Conservation (phyloP, 2,329 filamentous ascomycete genomes). For the Clarireedia monteithiana region DNA sequence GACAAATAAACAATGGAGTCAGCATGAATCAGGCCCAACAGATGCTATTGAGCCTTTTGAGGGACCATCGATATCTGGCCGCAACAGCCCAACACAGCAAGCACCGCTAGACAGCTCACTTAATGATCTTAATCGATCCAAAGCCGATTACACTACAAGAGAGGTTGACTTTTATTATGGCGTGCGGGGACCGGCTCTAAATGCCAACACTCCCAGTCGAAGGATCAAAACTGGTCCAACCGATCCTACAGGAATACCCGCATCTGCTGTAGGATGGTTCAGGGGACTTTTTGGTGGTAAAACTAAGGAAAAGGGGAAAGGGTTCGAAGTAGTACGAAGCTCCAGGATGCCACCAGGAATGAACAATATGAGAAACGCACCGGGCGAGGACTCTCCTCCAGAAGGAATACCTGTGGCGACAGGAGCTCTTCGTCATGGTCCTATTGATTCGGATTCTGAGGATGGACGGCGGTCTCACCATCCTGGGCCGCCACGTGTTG, state of each 20-base stretch:
- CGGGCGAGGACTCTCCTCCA: conserved; percentile 58
- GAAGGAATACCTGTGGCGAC: conserved; percentile 56
- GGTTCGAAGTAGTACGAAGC: conserved; percentile 93
- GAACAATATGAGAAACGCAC: conserved; percentile 40
- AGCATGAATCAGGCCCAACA: conserved; percentile 26
- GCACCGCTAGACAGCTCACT: conserved; percentile 22
- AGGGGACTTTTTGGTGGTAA: conserved; percentile 72
- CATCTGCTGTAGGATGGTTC: conserved; percentile 86
- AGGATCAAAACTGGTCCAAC: conserved; percentile 90
- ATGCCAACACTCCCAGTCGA: conserved; percentile 70
- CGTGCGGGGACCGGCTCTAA: conserved; percentile 79
- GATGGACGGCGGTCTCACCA: conserved; percentile 26
- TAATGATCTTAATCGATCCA: conserved; percentile 31
- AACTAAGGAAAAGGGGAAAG: conserved; percentile 90
- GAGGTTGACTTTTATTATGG: conserved; percentile 98
- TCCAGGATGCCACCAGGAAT: conserved; percentile 76
- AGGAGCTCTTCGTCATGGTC: conserved; percentile 37
- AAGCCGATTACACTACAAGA: conserved; percentile 80
- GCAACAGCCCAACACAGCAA: conserved; percentile 41
- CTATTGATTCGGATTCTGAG: conserved; percentile 57
- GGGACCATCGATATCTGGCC: conserved; percentile 34
- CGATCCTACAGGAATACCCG: conserved; percentile 86
- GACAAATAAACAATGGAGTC: conserved; percentile 32
- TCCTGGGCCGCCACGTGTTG: conserved; percentile 32
- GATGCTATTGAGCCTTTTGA: conserved; percentile 32